Percentiles rank a stretch among this genome's conserved stretches.
Conservation (phyloP, 2,329 filamentous ascomycete genomes). For the Ascochyta koolunga region DNA sequence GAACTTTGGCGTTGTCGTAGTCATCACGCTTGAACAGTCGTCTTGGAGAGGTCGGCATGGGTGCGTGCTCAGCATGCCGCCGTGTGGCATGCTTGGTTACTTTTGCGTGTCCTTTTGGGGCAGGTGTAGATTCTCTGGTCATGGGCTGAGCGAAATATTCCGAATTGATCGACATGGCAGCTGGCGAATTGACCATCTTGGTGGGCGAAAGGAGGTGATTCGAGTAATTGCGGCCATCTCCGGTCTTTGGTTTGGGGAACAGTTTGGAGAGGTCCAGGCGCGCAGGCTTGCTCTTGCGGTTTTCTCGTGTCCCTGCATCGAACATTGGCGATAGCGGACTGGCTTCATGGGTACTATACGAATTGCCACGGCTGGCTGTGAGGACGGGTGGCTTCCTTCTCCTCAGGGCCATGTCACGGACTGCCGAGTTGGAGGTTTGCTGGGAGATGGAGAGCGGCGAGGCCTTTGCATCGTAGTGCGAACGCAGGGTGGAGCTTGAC, state of each 20-base stretch:
- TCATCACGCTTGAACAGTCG: slow-evolving; percentile 44
- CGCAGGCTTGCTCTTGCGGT: slow-evolving; percentile 44
- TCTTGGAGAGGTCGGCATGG: slow-evolving; percentile 28
- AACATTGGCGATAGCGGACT: slow-evolving; percentile 32
- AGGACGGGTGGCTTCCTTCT: slow-evolving; percentile 45
- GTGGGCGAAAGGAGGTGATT: slow-evolving; percentile 45
- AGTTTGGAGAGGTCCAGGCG: slow-evolving; percentile 52
- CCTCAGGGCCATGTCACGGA: slow-evolving; percentile 51
- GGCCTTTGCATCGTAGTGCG: slow-evolving; percentile 51
- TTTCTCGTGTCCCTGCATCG: slow-evolving; percentile 28
- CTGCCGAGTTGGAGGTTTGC: slow-evolving; percentile 53
- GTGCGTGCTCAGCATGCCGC: slow-evolving; percentile 23
- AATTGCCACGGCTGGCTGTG: slow-evolving; percentile 13
- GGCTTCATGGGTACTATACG: slow-evolving; percentile 17
- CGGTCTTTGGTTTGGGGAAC: slow-evolving; percentile 46
- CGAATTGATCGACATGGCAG: slow-evolving; percentile 46
- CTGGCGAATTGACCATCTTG: slow-evolving; percentile 50
- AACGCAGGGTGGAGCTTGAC: slow-evolving; percentile 50
- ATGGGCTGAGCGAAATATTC: slow-evolving; percentile 45
- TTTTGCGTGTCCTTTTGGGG: slow-evolving; percentile 22
- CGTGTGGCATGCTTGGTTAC: slow-evolving; percentile 34
- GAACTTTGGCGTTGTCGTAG: slow-evolving; percentile 55
- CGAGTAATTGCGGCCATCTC: slow-evolving; percentile 21
- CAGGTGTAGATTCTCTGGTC: slow-evolving; percentile 40
- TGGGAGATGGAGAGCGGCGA: slow-evolving; percentile 52